Conservation (phyloP, 2,329 filamentous ascomycete species). For the Sclerotinia subarctica region DNA sequence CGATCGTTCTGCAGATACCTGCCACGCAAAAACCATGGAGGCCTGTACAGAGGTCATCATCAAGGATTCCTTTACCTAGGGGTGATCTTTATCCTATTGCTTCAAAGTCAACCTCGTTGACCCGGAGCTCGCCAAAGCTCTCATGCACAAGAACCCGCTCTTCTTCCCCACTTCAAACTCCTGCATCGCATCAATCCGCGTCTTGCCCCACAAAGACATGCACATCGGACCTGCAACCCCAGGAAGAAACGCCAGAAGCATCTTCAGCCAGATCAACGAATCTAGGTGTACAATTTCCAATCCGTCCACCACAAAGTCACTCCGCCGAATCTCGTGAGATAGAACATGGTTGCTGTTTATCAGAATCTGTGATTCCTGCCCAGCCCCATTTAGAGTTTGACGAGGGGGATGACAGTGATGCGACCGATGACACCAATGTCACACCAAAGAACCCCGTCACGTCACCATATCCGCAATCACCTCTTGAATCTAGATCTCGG, state of each 20-base stretch:
- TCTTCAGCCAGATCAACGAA: neutral
- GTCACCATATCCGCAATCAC: neutral
- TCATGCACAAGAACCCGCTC: slow-evolving; percentile 12
- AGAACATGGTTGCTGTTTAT: neutral
- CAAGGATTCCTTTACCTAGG: slow-evolving; percentile 21
- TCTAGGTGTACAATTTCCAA: neutral
- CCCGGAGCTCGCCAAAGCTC: slow-evolving; percentile 10
- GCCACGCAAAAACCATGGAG: slow-evolving; percentile 68
- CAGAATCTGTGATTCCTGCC: neutral
- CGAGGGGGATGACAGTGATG: slow-evolving; percentile 32
- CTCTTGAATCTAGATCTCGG: slow-evolving; percentile 33
- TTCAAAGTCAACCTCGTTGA: slow-evolving; percentile 17
- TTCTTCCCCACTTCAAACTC: slow-evolving; percentile 17
- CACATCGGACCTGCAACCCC: neutral
- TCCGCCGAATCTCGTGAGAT: neutral
- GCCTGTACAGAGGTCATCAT: slow-evolving; percentile 42
- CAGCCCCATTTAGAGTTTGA: slow-evolving; percentile 23
- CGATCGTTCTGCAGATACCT: slow-evolving; percentile 63
- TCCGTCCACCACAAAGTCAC: neutral
- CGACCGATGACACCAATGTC: slow-evolving; percentile 33
- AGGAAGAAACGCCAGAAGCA: slow-evolving; percentile 14
- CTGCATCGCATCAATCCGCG: slow-evolving; percentile 7
- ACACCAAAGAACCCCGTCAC: slow-evolving; percentile 31
- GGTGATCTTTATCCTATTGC: slow-evolving; percentile 19
- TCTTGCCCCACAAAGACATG: slow-evolving; percentile 10